Conservation (phyloP, 768 basidiomycete genomes). For the Mycena capillaripes region DNA sequence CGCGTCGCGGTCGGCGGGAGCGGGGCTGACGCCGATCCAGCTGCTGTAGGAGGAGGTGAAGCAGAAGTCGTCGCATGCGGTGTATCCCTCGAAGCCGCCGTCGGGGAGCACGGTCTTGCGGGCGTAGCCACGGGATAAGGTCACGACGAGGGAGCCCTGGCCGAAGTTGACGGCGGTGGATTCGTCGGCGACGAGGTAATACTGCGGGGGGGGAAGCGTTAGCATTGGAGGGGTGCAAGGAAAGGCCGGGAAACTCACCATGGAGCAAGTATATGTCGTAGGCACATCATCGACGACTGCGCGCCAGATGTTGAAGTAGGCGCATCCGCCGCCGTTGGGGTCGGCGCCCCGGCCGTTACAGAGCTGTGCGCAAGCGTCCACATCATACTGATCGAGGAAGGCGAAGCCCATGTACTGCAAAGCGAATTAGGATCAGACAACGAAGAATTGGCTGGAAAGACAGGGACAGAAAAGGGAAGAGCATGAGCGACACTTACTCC, state of each 20-base stretch:
- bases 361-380: conserved; percentile 57
- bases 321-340: conserved; percentile 58
- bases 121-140: conserved; percentile 61
- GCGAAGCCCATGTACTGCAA: conserved; percentile 66
- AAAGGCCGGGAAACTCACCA: conserved; percentile 49
- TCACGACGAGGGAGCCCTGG: conserved; percentile 60
- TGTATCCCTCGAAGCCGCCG: conserved; percentile 60
- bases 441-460: conserved; percentile 6
- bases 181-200: conserved; percentile 57
- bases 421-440: conserved; percentile 14
- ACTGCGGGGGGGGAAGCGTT: conserved; percentile 44
- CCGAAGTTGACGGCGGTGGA: conserved; percentile 63
- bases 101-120: conserved; percentile 56
- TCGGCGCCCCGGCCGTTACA: conserved; percentile 61
- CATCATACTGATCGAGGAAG: conserved; percentile 63
- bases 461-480: not conserved
- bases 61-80: conserved; percentile 56
- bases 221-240: not conserved
- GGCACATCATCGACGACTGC: conserved; percentile 61
- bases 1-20: conserved; percentile 56
- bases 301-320: conserved; percentile 69
- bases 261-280: conserved; percentile 64
- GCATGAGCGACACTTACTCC: conserved; percentile 48
- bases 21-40: conserved; percentile 57
- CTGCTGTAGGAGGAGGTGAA: conserved; percentile 50